Conservation (phyloP, 805 yeast species). For the Hemisphaericaspora nanyangensis region DNA sequence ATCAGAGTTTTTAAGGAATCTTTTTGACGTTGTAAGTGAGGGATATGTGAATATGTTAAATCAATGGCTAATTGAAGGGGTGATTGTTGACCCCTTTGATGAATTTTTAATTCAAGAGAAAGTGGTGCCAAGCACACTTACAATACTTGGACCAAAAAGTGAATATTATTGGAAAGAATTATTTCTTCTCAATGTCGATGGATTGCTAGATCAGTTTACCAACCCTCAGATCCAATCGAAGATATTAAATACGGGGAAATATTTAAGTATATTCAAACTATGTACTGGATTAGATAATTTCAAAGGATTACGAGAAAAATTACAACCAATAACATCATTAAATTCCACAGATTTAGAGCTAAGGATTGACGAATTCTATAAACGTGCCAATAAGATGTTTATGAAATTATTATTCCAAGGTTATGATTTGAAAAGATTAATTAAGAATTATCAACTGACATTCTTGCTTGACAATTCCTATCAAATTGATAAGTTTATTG, state of each 20-base stretch:
- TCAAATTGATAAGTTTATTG: conserved; percentile 51
- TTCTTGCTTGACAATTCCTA: conserved; percentile 55
- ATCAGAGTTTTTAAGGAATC: conserved; percentile 43
- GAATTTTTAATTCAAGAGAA: conserved; percentile 73
- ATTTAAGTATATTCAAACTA: conserved; percentile 64
- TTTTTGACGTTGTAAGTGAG: conserved; percentile 57
- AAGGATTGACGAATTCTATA: conserved; percentile 57
- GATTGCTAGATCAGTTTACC: conserved; percentile 63
- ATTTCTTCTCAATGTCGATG: conserved; percentile 70
- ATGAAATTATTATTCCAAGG: conserved; percentile 58
- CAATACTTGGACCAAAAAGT: conserved; percentile 33
- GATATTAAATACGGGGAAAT: conserved; percentile 80
- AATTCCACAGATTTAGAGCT: conserved; percentile 47
- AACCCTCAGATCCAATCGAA: conserved; percentile 53
- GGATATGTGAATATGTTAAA: conserved; percentile 68
- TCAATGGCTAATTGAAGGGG: conserved; percentile 76
- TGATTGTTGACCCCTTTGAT: conserved; percentile 69
- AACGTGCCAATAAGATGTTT: conserved; percentile 61
- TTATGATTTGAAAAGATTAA: conserved; percentile 46
- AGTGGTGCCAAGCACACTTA: conserved; percentile 21
- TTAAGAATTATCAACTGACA: conserved; percentile 50
- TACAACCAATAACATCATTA: conserved; percentile 25
- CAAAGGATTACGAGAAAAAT: conserved; percentile 20
- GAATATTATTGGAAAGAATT: conserved; percentile 74
- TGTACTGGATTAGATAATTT: conserved; percentile 49